Conservation (phyloP, 1,139 yeast species). For the Suhomyces chickasaworum region DNA sequence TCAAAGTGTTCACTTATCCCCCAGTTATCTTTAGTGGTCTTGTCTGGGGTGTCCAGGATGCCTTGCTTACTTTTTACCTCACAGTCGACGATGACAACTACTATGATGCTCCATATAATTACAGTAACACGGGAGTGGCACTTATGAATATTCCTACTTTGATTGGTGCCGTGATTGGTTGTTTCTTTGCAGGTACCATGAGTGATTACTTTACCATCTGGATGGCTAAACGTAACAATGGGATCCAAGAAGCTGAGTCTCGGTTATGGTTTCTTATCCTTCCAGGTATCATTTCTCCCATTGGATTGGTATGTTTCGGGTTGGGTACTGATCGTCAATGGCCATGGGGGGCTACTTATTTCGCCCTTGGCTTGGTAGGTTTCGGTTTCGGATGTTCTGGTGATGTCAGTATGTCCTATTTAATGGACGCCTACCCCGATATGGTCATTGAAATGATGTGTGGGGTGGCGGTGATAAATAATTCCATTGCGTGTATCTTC, state of each 20-base stretch:
- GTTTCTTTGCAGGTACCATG: slow-evolving; percentile 40
- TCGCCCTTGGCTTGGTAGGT: slow-evolving; percentile 40
- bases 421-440: slow-evolving; percentile 45
- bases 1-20: slow-evolving; percentile 37
- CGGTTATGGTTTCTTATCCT: slow-evolving; percentile 37
- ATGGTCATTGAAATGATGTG: slow-evolving; percentile 42
- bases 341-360: slow-evolving; percentile 37
- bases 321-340: slow-evolving; percentile 35
- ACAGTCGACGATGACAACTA: slow-evolving; percentile 41
- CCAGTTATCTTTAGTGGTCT: slow-evolving; percentile 39
- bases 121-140: slow-evolving; percentile 33
- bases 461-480: slow-evolving; percentile 40
- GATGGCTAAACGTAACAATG: slow-evolving; percentile 40
- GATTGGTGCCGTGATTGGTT: slow-evolving; percentile 42
- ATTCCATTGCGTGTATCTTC: slow-evolving; percentile 40
- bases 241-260: slow-evolving; percentile 42
- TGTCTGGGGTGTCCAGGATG: slow-evolving; percentile 44
- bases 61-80: slow-evolving; percentile 40
- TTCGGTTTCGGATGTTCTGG: slow-evolving; percentile 42
- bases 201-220: slow-evolving; percentile 42
- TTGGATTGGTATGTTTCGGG: slow-evolving; percentile 39
- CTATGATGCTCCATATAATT: slow-evolving; percentile 36
- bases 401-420: slow-evolving; percentile 40
- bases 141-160: slow-evolving; percentile 42
- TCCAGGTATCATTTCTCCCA: slow-evolving; percentile 40